phyloP scores from a whole-genome alignment of 106 monocot species.

The Dioscorea zingiberensis region DNA sequence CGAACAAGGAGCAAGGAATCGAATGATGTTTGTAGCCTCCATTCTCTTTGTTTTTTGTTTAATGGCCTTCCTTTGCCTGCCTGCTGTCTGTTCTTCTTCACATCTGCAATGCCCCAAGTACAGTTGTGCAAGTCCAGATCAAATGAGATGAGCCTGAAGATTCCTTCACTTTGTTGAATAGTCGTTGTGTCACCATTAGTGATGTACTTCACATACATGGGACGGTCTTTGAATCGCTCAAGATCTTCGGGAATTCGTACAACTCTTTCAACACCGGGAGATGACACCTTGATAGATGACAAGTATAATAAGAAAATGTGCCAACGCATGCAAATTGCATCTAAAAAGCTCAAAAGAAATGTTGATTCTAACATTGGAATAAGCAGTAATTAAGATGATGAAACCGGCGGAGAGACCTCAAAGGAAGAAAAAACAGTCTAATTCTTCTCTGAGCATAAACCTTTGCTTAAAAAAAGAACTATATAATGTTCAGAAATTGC shows the following conservation, averaged over 20 bases:
- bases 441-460: too few species aligned
- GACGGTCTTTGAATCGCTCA: conserved; percentile 61
- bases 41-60: conserved; percentile 23
- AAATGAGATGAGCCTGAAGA: conserved; percentile 70
- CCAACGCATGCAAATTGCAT: too few species aligned
- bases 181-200: conserved; percentile 1
- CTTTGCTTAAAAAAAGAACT: too few species aligned
- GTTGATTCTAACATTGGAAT: too few species aligned
- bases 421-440: too few species aligned
- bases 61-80: conserved; percentile 69
- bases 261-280: conserved; percentile 64
- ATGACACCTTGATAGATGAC: conserved; percentile 46
- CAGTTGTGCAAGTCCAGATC: conserved; percentile 51
- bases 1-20: conserved; percentile 10
- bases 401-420: too few species aligned
- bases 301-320: too few species aligned
- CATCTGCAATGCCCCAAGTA: conserved; percentile 82
- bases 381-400: too few species aligned
- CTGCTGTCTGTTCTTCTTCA: conserved; percentile 66
- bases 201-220: conserved; percentile 58
- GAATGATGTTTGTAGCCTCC: conserved; percentile 12
- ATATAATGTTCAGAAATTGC: neutral
- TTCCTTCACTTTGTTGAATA: conserved; percentile 55
- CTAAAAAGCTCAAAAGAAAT: too few species aligned
- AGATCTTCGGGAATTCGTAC: conserved; percentile 58